Evolutionary conservation across 306 rosid genomes (phyloP).

Genomic region (Vigna mungo): DNA sequence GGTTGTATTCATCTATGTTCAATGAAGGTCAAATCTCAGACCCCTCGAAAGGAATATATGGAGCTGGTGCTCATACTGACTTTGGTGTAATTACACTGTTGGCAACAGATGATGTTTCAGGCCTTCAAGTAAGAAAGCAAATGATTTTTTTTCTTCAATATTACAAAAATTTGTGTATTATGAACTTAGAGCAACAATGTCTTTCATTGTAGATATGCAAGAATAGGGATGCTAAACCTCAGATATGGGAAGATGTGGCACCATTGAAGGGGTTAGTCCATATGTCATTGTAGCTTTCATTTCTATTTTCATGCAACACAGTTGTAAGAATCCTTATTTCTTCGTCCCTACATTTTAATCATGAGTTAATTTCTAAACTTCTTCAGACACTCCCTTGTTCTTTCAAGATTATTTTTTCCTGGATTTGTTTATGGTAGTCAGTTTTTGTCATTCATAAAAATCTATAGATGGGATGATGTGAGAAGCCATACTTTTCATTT

Average conservation of each 20-base stretch:
- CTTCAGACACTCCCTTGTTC: neutral
- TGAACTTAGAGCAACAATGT: conserved; percentile 1
- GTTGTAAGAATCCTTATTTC: neutral
- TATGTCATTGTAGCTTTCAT: neutral
- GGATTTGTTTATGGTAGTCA: neutral
- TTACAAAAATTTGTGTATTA: conserved; percentile 15
- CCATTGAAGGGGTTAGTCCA: conserved; percentile 88
- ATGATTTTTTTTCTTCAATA: conserved; percentile 2
- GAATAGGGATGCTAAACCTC: conserved; percentile 90
- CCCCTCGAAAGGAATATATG: conserved; percentile 77
- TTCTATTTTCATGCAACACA: neutral
- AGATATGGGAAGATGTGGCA: conserved; percentile 82
- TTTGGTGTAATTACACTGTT: conserved; percentile 79
- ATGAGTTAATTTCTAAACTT: neutral
- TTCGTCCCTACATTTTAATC: neutral
- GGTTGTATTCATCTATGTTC: conserved; percentile 32
- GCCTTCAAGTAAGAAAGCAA: conserved; percentile 80
- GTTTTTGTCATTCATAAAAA: conserved; percentile 3
- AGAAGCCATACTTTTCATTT: neutral
- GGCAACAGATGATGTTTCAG: conserved; percentile 74
- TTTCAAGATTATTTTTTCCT: neutral
- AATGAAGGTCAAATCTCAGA: conserved; percentile 70
- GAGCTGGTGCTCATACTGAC: conserved; percentile 98
- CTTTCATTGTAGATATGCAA: conserved; percentile 78
- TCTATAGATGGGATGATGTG: neutral